Conservation (phyloP, 257 asterid species). For the Rehmannia glutinosa region DNA sequence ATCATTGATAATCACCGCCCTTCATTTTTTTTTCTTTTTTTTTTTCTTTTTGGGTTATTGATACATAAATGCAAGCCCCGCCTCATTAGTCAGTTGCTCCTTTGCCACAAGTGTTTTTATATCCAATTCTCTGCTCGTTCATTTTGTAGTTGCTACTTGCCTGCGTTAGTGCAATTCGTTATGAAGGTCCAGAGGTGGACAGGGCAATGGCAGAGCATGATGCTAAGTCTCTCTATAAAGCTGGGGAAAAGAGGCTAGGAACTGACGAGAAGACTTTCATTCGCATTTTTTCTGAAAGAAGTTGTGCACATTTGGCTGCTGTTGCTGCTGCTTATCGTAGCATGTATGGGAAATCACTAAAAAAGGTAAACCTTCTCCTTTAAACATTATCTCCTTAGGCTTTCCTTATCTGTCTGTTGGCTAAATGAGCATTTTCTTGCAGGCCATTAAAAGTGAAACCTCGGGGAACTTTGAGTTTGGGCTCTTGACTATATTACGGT, state of each 20-base stretch:
- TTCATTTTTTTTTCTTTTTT: background rate
- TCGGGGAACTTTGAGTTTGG: no score
- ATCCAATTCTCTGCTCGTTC: background rate
- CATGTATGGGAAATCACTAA: slow-evolving; percentile 62
- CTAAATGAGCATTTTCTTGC: slow-evolving; percentile 25
- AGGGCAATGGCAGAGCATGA: slow-evolving; percentile 58
- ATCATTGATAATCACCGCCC: background rate
- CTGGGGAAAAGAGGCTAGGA: slow-evolving; percentile 89
- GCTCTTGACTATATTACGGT: no score
- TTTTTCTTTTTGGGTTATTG: background rate
- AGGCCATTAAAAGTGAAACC: slow-evolving; percentile 90
- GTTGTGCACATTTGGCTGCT: slow-evolving; percentile 70
- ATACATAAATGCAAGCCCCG: no score
- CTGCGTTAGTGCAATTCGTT: slow-evolving; percentile 41
- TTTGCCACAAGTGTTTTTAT: no score
- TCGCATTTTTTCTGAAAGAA: slow-evolving; percentile 62
- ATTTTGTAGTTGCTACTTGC: slow-evolving; percentile 68
- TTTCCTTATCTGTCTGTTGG: background rate
- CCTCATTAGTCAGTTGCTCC: no score
- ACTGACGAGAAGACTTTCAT: slow-evolving; percentile 84
- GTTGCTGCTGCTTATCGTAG: slow-evolving; percentile 59
- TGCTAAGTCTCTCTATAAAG: slow-evolving; percentile 82
- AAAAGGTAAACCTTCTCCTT: slow-evolving; percentile 44
- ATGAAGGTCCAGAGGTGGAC: slow-evolving; percentile 95
- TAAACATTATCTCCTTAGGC: background rate